Evolutionary conservation across 352 stramenopile species (phyloP), one percentile per base, ranked within the genome.

Genomic region (Globisporangium carolinianum): DNA sequence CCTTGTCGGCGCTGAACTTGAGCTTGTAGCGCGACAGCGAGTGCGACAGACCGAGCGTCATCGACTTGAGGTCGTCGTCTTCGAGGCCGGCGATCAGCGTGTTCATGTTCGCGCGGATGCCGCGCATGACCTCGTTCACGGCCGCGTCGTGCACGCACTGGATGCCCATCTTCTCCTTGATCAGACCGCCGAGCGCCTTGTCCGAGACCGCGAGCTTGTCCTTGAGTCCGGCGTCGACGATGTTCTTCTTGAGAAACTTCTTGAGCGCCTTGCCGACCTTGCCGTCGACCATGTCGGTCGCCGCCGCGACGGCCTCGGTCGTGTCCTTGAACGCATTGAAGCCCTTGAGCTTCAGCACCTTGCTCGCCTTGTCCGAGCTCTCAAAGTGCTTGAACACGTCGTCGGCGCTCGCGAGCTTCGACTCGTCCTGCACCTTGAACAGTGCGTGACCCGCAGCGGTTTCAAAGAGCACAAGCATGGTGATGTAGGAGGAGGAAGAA

Each of bases 1-100:
- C 87, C 84, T 99, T 99, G 73, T 99, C 97, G 10, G 97, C 94
- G 61, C 86, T 98, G 64, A 99, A 99, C 86, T 99, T 99, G 68
- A 99, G 89, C 86, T 99, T 99, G 83, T 99, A 99, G 53, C 97
- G 87, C 51, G 88, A 98, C 7, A 99, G 85, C 10, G 76, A 96
- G 87, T 99, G 97, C 63, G 90, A 98, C n/a, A 99, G 79, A 79
- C 97, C 97, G 10, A 99, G 86, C 62, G 96, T 96, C 97, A 99
- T 99, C n/a, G 93, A 92, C 76, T 88, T 94, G 58, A 97, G 79
- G 71, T 91, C 94, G 47, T 87, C 82, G 67, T 95, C 88, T 54
- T 93, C 76, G 64, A 96, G 88, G 41, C 79, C 97, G 55, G 81
- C 89, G 48, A 98, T 91, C n/a, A 98, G 78, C 48, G 77, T 77